Conservation (phyloP, 164 flowering plant species). For the Aristolochia fimbriata region DNA sequence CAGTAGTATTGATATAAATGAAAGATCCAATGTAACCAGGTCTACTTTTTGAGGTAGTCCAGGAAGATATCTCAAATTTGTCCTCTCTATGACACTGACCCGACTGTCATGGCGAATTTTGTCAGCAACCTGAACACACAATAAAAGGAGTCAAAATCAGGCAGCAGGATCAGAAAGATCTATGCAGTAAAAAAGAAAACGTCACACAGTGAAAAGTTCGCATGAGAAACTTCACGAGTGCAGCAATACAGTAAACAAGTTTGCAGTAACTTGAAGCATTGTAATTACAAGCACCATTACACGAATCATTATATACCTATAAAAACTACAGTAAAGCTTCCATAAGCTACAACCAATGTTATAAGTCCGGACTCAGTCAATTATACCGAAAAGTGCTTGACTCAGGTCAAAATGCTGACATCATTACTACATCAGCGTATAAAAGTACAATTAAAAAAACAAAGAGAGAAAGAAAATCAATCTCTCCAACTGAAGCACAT, state of each 20-base stretch:
- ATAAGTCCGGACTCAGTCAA: no score
- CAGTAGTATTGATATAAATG: slow-evolving; percentile 89
- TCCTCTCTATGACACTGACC: slow-evolving; percentile 76
- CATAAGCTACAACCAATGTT: no score
- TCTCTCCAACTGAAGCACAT: neutral
- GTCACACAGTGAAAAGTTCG: neutral
- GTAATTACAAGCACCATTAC: no score
- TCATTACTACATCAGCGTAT: no score
- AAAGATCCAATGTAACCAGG: slow-evolving; percentile 91
- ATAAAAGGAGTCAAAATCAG: neutral
- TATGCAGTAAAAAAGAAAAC: neutral
- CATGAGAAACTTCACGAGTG: neutral
- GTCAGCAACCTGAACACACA: slow-evolving; percentile 62
- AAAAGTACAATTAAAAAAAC: no score
- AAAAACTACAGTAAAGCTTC: no score
- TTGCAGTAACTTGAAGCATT: no score
- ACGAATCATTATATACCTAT: no score
- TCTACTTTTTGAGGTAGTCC: slow-evolving; percentile 91
- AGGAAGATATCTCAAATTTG: slow-evolving; percentile 84
- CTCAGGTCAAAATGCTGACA: no score
- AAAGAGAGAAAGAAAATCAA: no score
- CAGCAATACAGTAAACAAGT: neutral
- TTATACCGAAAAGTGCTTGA: no score
- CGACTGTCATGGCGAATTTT: slow-evolving; percentile 81
- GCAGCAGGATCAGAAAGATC: neutral